These are phyloP conservation scores for Stellera chamaejasme DNA, from an alignment of 345 rosid genomes.

Conservation along the genomic window DNA sequence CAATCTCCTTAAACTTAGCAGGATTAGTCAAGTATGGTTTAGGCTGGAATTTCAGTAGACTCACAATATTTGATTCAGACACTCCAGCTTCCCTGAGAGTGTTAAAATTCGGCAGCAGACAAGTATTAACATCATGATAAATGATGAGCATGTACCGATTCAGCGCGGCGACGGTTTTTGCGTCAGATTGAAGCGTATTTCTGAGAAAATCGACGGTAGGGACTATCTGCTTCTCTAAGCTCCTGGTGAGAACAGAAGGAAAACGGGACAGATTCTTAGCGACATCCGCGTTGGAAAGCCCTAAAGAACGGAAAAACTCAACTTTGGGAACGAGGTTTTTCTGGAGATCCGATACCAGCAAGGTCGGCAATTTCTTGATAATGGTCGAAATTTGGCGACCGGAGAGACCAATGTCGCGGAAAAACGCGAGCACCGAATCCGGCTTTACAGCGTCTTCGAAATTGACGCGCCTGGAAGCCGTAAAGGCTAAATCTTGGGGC, in stretches of 20 bases:
- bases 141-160: background rate
- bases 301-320: slow-evolving; percentile 25
- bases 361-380: slow-evolving; percentile 1
- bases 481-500: slow-evolving; percentile 19
- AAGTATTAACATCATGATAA: background rate
- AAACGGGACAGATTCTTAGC: background rate
- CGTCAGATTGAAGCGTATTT: slow-evolving; percentile 8
- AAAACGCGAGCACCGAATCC: slow-evolving; percentile 12
- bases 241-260: slow-evolving; percentile 8
- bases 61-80: slow-evolving; percentile 5
- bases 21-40: background rate
- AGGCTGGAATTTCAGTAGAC: slow-evolving; percentile 3
- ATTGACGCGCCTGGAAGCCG: slow-evolving; percentile 8
- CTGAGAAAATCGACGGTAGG: slow-evolving; percentile 19
- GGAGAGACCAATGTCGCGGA: slow-evolving; percentile 26
- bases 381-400: slow-evolving; percentile 16
- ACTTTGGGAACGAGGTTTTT: slow-evolving; percentile 30
- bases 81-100: slow-evolving; percentile 20
- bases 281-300: slow-evolving; percentile 18
- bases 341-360: slow-evolving; percentile 3
- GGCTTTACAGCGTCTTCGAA: slow-evolving; percentile 14
- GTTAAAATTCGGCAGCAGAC: background rate
- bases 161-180: slow-evolving; percentile 4
- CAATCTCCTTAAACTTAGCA: background rate
- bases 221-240: slow-evolving; percentile 22